phyloP scores from a whole-genome alignment of 2,329 filamentous ascomycete genomes.

The Exophiala alcalophila region DNA sequence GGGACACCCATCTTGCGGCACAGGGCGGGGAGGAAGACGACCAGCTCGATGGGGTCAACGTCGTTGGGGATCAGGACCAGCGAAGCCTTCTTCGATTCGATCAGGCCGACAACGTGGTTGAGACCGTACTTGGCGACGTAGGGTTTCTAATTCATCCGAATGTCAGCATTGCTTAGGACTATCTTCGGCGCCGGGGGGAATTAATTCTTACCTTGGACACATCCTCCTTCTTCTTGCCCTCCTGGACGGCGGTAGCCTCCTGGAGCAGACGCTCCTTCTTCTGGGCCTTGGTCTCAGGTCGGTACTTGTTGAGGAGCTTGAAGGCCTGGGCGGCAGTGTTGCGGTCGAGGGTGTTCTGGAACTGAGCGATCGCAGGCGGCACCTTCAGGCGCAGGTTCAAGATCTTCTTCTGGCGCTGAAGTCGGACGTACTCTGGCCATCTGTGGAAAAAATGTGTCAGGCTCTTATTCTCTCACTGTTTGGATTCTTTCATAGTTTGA shows the following conservation, averaged over 20 bases:
- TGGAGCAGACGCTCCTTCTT: slow-evolving; percentile 99
- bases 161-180: neutral
- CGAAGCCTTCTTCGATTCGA: slow-evolving; percentile 99
- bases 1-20: slow-evolving; percentile 99
- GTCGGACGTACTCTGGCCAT: slow-evolving; percentile 98
- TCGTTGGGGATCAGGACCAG: slow-evolving; percentile 99
- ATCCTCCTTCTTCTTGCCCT: slow-evolving; percentile 99
- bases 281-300: slow-evolving; percentile 96
- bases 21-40: slow-evolving; percentile 97
- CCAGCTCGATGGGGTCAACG: slow-evolving; percentile 98
- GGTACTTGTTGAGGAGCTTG: slow-evolving; percentile 99
- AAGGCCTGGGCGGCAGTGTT: slow-evolving; percentile 95
- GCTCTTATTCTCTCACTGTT: neutral
- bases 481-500: too few species aligned
- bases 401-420: slow-evolving; percentile 94
- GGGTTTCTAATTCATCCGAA: slow-evolving; percentile 61
- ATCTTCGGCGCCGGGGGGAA: too few species aligned
- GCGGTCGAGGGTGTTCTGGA: slow-evolving; percentile 94
- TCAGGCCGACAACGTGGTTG: slow-evolving; percentile 96
- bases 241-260: slow-evolving; percentile 95
- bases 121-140: slow-evolving; percentile 99
- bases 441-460: slow-evolving; percentile 16
- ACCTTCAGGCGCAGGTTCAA: slow-evolving; percentile 98
- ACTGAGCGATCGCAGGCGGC: slow-evolving; percentile 93
- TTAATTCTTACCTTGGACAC: slow-evolving; percentile 70